A percentile compares a stretch with the other conserved stretches of the same genome.
Evolutionary conservation across 2,329 filamentous ascomycete genomes (phyloP).

Genomic region (Scedosporium boydii): DNA sequence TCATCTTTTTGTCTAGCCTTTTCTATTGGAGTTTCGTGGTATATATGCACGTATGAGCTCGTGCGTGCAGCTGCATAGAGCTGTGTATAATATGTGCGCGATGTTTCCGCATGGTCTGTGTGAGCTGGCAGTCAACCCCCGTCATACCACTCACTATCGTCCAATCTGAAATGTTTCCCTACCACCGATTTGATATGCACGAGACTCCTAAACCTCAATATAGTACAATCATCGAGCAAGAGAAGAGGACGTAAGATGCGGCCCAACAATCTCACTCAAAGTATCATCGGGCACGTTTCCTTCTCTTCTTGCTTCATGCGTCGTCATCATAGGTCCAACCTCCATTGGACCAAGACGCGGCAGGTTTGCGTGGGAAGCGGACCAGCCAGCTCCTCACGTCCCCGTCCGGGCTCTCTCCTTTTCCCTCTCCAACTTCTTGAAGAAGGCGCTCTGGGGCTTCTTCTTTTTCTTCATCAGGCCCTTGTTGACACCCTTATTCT

Average conservation of each 20-base stretch:
- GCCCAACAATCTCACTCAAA: neutral
- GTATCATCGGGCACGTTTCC: neutral
- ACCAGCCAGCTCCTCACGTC: neutral
- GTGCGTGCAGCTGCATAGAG: neutral
- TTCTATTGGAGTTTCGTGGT: neutral
- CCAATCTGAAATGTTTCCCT: neutral
- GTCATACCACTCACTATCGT: neutral
- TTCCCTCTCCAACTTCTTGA: slow-evolving; percentile 32
- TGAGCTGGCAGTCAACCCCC: neutral
- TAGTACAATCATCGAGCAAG: neutral
- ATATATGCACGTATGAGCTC: neutral
- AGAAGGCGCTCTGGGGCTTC: slow-evolving; percentile 29
- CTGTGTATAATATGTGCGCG: neutral
- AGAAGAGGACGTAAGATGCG: neutral
- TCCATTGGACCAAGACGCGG: neutral
- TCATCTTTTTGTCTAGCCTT: neutral
- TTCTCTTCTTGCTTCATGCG: neutral
- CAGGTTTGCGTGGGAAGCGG: neutral
- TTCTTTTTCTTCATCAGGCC: slow-evolving; percentile 29
- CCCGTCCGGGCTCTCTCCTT: slow-evolving; percentile 16
- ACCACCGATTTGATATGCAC: neutral
- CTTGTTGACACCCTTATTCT: slow-evolving; percentile 61
- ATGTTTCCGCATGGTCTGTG: neutral
- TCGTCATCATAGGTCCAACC: neutral
- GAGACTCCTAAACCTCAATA: neutral